A percentile compares a stretch with the other conserved stretches of the same genome.
Conservation (phyloP, 768 basidiomycete genomes). For the Rickenella mellea region DNA sequence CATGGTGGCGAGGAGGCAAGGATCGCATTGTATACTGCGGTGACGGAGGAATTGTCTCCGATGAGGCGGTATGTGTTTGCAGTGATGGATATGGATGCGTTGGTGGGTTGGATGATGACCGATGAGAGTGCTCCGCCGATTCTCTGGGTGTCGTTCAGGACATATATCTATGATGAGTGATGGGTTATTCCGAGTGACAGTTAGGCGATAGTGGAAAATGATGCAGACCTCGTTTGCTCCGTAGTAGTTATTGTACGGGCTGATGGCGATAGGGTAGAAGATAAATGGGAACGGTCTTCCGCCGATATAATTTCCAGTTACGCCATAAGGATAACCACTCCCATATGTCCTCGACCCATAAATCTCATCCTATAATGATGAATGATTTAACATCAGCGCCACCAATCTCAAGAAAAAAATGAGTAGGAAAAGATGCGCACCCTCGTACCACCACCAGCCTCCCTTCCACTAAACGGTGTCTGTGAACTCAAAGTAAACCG, state of each 20-base stretch:
- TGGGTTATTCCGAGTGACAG: background rate
- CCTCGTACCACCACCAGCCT: background rate
- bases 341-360: background rate
- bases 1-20: slow-evolving; percentile 36
- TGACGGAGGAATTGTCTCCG: slow-evolving; percentile 38
- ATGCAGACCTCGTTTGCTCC: background rate
- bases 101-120: background rate
- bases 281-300: slow-evolving; percentile 1
- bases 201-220: background rate
- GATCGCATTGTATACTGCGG: slow-evolving; percentile 34
- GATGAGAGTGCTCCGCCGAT: background rate
- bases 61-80: slow-evolving; percentile 34
- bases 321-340: slow-evolving; percentile 5
- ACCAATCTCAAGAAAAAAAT: too few relatives aligned
- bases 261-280: slow-evolving; percentile 1
- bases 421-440: background rate
- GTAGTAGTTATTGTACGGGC: background rate
- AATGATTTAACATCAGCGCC: background rate
- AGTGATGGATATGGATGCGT: slow-evolving; percentile 30
- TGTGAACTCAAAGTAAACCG: background rate
- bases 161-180: background rate
- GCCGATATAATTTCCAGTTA: background rate
- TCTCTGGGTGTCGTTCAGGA: background rate
- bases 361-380: background rate
- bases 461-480: background rate